Conservation (phyloP, 2,329 filamentous ascomycete genomes). For the Fusarium albosuccineum region DNA sequence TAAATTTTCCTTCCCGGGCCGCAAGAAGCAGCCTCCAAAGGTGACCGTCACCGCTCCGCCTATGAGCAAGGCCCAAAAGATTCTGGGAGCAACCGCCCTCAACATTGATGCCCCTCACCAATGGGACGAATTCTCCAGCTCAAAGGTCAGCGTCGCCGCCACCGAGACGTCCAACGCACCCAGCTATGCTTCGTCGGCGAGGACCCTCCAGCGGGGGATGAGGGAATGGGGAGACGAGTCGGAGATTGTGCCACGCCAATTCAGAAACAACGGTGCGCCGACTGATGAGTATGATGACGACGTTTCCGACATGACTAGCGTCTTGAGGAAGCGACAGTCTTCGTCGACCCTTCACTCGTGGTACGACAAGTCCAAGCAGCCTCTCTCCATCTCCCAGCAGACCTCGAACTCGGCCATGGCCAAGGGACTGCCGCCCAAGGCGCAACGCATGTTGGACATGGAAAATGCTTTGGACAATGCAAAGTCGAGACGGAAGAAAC, state of each 20-base stretch:
- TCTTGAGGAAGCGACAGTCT: conserved; percentile 62
- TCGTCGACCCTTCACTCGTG: conserved; percentile 68
- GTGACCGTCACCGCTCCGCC: conserved; percentile 45
- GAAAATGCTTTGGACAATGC: conserved; percentile 49
- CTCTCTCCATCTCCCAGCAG: conserved; percentile 70
- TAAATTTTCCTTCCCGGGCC: conserved; percentile 47
- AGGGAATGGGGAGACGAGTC: conserved; percentile 47
- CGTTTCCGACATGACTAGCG: conserved; percentile 58
- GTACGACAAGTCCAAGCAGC: conserved; percentile 69
- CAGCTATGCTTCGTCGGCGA: conserved; percentile 27
- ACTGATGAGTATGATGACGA: conserved; percentile 43
- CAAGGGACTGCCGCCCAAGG: conserved; percentile 65
- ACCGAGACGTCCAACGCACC: conserved; percentile 26
- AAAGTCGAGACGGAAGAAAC: conserved; percentile 56
- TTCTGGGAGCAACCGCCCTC: conserved; percentile 43
- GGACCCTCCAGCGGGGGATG: conserved; percentile 24
- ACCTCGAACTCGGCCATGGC: conserved; percentile 71
- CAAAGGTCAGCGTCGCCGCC: conserved; percentile 37
- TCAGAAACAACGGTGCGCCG: conserved; percentile 30
- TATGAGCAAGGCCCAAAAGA: conserved; percentile 47
- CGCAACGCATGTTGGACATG: conserved; percentile 61
- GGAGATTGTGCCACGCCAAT: conserved; percentile 43
- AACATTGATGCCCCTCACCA: conserved; percentile 41
- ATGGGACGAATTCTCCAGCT: conserved; percentile 41
- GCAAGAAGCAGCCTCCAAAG: conserved; percentile 47